Evolutionary conservation across 441 rosid genomes (phyloP), one percentile per base, ranked within the genome.

Genomic region (Syzygium syzygioides): DNA sequence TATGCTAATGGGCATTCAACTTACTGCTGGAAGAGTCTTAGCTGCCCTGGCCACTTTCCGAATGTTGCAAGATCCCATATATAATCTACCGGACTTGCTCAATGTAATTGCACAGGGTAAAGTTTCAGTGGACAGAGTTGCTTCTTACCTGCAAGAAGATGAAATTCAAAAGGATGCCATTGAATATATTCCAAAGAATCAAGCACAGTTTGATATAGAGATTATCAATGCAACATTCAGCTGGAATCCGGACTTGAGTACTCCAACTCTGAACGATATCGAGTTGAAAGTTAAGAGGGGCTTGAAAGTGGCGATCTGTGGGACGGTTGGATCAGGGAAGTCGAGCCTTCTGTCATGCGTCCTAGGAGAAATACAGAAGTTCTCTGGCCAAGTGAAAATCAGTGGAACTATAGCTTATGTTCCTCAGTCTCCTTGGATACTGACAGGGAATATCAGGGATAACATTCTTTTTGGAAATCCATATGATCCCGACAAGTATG

Each of bases 261-360:
- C 87, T 45, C 95, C 96, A 9, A 95, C 96, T 59, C 97, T 98
- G 14, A 92, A 93, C 85, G 94, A 89, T 55, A 93, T 98, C 88
- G 91, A 96, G 71, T 89, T 98, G 68, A 94, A 90, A 91, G 96
- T 98, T 57, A 94, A 94, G 89, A 91, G 89, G 76, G 99, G 99
- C 30, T 96, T 94, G 99, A 96, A 95, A 92, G 98, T 98, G 89
- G 99, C 99, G 45, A 92, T 98, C 55, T 98, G 98, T 89, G 99
- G 99, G 89, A 94, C 96, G n/a, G 99, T 98, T 20, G 99, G 99
- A 86, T 94, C 99, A 13, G 99, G 99, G 30, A 98, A 98, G 88
- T 96, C 99, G 55, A 98, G 98, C 93, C 91, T 98, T 89, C 97
- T 97, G 55, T 96, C 99, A 23, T 91, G 95, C 90, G 90, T 98